Percentiles rank a stretch among this genome's conserved stretches.
Evolutionary conservation across 75 land plant species (phyloP).

Genomic region (Gnetum montanum): DNA sequence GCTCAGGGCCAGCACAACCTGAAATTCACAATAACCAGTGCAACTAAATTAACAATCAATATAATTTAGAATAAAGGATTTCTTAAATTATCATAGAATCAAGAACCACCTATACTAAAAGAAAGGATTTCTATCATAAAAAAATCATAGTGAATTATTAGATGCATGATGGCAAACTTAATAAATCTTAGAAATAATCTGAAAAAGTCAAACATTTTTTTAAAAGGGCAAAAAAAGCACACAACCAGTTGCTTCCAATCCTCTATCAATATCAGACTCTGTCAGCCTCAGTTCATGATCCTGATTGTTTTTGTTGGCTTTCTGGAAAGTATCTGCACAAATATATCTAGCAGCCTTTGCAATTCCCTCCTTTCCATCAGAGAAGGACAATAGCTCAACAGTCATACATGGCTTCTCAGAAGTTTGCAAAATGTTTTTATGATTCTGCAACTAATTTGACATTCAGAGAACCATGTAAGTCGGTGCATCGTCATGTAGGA

Average conservation of each 20-base stretch:
- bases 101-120: background rate
- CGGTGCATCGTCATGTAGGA: background rate
- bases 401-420: constrained; percentile 11
- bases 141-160: background rate
- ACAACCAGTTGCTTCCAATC: constrained; percentile 39
- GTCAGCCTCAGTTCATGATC: constrained; percentile 15
- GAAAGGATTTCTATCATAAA: background rate
- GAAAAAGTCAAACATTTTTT: background rate
- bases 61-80: background rate
- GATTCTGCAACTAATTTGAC: constrained; percentile 14
- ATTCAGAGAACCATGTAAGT: background rate
- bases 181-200: background rate
- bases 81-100: background rate
- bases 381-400: constrained; percentile 34
- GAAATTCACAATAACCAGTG: background rate
- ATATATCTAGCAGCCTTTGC: constrained; percentile 55
- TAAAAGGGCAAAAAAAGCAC: background rate
- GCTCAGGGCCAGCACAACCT: constrained; percentile 53
- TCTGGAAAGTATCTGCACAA: constrained; percentile 18
- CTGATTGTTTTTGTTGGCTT: background rate
- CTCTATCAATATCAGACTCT: constrained; percentile 35
- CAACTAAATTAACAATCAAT: background rate
- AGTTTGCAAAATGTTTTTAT: background rate
- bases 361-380: constrained; percentile 57
- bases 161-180: background rate